Evolutionary conservation across 2,329 filamentous ascomycete genomes (phyloP), one percentile per base, ranked within the genome.

Genomic region (Beauveria sp.): DNA sequence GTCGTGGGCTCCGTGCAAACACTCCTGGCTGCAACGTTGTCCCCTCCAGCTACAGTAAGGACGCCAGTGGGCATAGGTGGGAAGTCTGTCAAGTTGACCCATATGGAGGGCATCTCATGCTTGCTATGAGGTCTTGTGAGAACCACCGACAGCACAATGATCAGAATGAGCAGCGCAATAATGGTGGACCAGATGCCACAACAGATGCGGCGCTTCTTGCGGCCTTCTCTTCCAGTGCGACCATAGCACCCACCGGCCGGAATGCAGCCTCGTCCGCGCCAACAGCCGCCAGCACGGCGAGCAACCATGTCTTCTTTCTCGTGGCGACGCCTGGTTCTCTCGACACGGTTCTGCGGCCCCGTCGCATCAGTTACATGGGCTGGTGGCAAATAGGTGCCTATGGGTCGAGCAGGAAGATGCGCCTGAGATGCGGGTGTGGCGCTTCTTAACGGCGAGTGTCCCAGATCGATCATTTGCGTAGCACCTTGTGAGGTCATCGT

Each of bases 41-140:
- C 83, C 0, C 91, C 85, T 5, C 88, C 88, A 18, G 89, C 84
- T 18, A 97, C 82, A 0, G 91, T 96, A 63, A 90, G 81, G 20
- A 93, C 81, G 0, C 93, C 93, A 0, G 90, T 93, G 1, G 90
- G 91, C 69, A 97, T 90, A 0, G 92, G 88, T 20, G 93, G 93
- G 66, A 90, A 96, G 56, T 87, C 86, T 1, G 93, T 96, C 64
- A 96, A 72, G 70, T 96, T 96, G 61, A 96, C 79, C 88, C 91
- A 97, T 57, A 79, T 78, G 1, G 78, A 79, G n/a, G 74, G 74
- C 9, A 65, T 57, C 55, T 67, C 66, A n/a, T 65, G 47, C 10
- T 66, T 49, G n/a, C 62, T 40, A 20, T 69, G 66, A 14, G 65
- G 66, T 26, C 69, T 67, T n/a, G 67, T 72, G 49, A 91, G 73